Conservation (phyloP, 768 basidiomycete genomes). For the Lactarius psammicola region DNA sequence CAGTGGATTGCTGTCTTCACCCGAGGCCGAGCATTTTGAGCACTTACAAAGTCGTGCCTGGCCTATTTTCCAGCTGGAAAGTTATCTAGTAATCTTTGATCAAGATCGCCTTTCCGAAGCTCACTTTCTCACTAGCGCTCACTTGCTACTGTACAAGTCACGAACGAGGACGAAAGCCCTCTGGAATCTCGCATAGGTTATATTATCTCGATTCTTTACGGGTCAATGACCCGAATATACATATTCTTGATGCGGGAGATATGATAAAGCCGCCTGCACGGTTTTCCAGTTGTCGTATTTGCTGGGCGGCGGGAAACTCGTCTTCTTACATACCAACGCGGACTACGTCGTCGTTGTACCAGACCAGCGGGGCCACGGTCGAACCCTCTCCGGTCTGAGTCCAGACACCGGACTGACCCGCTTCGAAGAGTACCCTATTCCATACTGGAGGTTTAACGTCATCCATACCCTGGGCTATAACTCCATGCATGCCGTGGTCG, state of each 20-base stretch:
- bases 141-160: not conserved
- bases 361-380: conserved; percentile 41
- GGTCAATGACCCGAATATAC: too few species aligned
- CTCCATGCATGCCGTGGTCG: conserved; percentile 49
- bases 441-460: conserved; percentile 52
- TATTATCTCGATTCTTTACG: not conserved
- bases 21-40: not conserved
- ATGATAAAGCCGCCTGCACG: too few species aligned
- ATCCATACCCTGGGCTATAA: conserved; percentile 50
- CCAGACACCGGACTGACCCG: conserved; percentile 31
- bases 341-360: too few species aligned
- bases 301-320: too few species aligned
- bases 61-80: not conserved
- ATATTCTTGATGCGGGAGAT: too few species aligned
- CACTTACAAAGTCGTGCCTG: not conserved
- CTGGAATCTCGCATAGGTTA: not conserved
- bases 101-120: not conserved
- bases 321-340: too few species aligned
- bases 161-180: not conserved
- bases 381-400: conserved; percentile 31
- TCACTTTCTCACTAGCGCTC: too few species aligned
- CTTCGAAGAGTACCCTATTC: conserved; percentile 50
- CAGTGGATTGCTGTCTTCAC: conserved; percentile 2
- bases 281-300: too few species aligned
- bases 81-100: not conserved